Evolutionary conservation across 306 rosid species (phyloP).

Genomic region (Vigna angularis): DNA sequence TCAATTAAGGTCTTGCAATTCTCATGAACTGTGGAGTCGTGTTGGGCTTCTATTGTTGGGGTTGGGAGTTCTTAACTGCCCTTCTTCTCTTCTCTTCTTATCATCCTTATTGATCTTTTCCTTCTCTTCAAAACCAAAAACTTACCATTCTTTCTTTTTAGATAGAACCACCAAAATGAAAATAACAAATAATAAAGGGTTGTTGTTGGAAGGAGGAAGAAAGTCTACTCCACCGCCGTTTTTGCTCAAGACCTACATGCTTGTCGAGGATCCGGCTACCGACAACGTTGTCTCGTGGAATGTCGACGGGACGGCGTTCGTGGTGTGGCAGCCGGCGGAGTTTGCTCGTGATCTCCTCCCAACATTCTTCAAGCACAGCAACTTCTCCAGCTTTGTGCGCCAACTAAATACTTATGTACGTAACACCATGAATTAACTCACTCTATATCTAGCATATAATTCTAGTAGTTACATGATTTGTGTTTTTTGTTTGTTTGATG

Average conservation of each 20-base stretch:
- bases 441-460: neutral
- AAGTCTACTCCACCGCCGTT: conserved; percentile 88
- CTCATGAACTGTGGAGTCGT: conserved; percentile 99
- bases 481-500: no score
- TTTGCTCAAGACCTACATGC: conserved; percentile 84
- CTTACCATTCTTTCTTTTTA: neutral
- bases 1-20: conserved; percentile 56
- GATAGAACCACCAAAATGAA: conserved; percentile 42
- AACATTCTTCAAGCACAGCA: conserved; percentile 93
- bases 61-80: conserved; percentile 98
- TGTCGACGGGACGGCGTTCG: conserved; percentile 72
- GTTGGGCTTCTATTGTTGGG: conserved; percentile 99
- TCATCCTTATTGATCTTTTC: conserved; percentile 19
- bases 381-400: conserved; percentile 96
- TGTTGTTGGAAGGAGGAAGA: conserved; percentile 65
- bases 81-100: conserved; percentile 87
- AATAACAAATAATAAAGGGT: conserved; percentile 50
- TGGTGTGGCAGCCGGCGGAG: conserved; percentile 96
- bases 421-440: neutral
- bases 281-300: conserved; percentile 83
- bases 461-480: neutral
- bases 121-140: conserved; percentile 4
- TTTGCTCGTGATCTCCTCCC: conserved; percentile 95
- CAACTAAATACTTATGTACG: conserved; percentile 98
- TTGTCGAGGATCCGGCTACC: conserved; percentile 83